A percentile compares a stretch with the other conserved stretches of the same genome.
phyloP scores from a whole-genome alignment of 163 green algal species.

The Trebouxia gelatinosa region DNA sequence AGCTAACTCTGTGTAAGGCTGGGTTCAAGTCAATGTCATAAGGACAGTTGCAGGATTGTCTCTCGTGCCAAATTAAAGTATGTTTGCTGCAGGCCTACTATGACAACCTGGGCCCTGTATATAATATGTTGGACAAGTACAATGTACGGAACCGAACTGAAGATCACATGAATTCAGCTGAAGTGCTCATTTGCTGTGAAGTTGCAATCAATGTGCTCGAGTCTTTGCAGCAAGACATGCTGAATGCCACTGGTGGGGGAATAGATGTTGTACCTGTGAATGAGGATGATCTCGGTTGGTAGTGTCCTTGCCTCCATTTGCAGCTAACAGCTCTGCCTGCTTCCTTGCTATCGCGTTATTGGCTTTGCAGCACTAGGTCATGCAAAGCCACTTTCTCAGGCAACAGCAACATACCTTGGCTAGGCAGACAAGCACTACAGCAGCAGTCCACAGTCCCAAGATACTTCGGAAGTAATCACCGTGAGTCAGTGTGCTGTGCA shows the following conservation, averaged over 20 bases:
- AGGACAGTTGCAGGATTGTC: background rate
- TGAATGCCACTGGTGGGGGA: slow-evolving; percentile 12
- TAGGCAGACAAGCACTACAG: background rate
- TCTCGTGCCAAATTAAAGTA: background rate
- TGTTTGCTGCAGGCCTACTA: slow-evolving; percentile 18
- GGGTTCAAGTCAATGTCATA: background rate
- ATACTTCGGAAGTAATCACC: no score
- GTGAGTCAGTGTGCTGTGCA: no score
- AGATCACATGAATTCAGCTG: background rate
- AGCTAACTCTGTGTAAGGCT: background rate
- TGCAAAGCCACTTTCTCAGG: background rate
- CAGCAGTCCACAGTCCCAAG: no score
- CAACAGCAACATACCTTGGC: background rate
- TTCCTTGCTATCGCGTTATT: background rate
- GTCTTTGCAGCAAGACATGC: slow-evolving; percentile 20
- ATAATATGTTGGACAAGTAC: slow-evolving; percentile 2
- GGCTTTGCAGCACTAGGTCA: no score
- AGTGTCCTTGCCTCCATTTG: background rate
- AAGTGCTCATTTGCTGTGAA: slow-evolving; percentile 1
- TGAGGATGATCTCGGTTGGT: background rate
- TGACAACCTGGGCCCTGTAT: slow-evolving; percentile 20
- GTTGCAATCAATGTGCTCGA: background rate
- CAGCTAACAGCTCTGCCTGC: background rate
- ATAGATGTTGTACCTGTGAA: background rate
- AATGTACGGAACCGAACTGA: slow-evolving; percentile 6